A percentile compares a stretch with the other conserved stretches of the same genome.
phyloP scores from a whole-genome alignment of 495 filamentous ascomycete genomes.

The Cudoniella acicularis region DNA sequence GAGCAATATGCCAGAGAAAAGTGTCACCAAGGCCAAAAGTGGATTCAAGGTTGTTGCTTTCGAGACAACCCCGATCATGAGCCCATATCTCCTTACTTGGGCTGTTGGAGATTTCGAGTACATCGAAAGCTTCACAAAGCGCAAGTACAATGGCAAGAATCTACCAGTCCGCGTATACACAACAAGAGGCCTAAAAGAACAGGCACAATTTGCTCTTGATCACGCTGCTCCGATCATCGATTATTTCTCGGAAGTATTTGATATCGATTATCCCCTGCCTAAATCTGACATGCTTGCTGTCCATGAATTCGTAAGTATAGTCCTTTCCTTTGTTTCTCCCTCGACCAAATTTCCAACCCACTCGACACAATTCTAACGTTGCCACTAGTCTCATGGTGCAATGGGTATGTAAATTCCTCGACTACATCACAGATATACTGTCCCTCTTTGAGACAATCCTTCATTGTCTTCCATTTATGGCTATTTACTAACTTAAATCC shows the following conservation, averaged over 20 bases:
- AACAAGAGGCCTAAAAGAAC: conserved; percentile 82
- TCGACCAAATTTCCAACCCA: neutral
- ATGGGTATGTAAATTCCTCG: conserved; percentile 43
- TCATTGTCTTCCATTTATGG: conserved; percentile 11
- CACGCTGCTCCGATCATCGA: conserved; percentile 88
- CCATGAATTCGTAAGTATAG: conserved; percentile 71
- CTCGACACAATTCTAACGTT: conserved; percentile 27
- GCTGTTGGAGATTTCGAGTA: conserved; percentile 96
- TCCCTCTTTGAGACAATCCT: too few relatives aligned
- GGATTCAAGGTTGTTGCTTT: conserved; percentile 79
- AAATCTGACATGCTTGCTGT: conserved; percentile 95
- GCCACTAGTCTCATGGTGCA: conserved; percentile 58
- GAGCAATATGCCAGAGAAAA: conserved; percentile 83
- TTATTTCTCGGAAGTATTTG: conserved; percentile 92
- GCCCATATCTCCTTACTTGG: conserved; percentile 96
- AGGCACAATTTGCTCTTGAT: conserved; percentile 80
- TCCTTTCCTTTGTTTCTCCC: neutral
- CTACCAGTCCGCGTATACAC: conserved; percentile 96
- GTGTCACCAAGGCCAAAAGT: conserved; percentile 52
- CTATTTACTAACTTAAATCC: conserved; percentile 32
- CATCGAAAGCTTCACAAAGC: conserved; percentile 81
- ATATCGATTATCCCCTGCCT: conserved; percentile 91
- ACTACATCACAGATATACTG: too few relatives aligned
- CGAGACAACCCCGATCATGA: conserved; percentile 87
- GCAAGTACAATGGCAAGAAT: conserved; percentile 82